Percentiles rank a stretch among this genome's conserved stretches.
Evolutionary conservation across 768 basidiomycete species (phyloP).

Genomic region (Pleurotus sapidus): DNA sequence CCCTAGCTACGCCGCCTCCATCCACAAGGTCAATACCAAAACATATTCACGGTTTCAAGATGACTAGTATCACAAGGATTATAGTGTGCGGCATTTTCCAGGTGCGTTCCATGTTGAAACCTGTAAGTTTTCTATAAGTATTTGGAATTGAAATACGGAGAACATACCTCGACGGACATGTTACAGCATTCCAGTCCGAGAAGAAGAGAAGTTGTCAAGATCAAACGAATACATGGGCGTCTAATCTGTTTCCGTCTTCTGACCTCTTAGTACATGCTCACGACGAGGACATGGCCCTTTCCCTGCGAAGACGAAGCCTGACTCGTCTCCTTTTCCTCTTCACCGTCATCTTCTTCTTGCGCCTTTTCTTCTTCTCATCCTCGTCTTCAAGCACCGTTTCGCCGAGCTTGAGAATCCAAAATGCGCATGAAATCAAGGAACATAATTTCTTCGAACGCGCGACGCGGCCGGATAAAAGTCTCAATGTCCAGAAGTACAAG

Average conservation of each 20-base stretch:
- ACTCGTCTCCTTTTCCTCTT: slow-evolving; percentile 38
- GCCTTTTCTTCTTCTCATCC: slow-evolving; percentile 35
- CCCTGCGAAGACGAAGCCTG: slow-evolving; percentile 48
- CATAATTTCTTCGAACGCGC: slow-evolving; percentile 56
- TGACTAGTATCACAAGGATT: not conserved
- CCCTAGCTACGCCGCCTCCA: not conserved
- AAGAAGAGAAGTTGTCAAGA: too few relatives aligned
- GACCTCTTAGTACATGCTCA: not conserved
- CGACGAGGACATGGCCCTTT: slow-evolving; percentile 31
- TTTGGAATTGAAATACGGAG: too few relatives aligned
- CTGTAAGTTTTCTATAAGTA: too few relatives aligned
- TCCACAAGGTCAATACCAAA: not conserved
- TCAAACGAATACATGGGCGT: not conserved
- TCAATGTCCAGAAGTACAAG: slow-evolving; percentile 86
- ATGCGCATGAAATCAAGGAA: slow-evolving; percentile 40
- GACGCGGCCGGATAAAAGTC: slow-evolving; percentile 62
- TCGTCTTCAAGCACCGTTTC: slow-evolving; percentile 16
- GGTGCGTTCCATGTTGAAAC: too few relatives aligned
- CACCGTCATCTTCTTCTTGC: slow-evolving; percentile 31
- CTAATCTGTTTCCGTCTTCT: not conserved
- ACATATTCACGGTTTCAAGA: not conserved
- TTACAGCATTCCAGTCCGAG: too few relatives aligned
- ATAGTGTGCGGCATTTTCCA: not conserved
- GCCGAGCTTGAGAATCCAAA: slow-evolving; percentile 17
- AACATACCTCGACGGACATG: too few relatives aligned